These are phyloP conservation scores for Trichophyton benhamiae DNA, from an alignment of 2,329 filamentous ascomycete genomes.

Conservation along the genomic window DNA sequence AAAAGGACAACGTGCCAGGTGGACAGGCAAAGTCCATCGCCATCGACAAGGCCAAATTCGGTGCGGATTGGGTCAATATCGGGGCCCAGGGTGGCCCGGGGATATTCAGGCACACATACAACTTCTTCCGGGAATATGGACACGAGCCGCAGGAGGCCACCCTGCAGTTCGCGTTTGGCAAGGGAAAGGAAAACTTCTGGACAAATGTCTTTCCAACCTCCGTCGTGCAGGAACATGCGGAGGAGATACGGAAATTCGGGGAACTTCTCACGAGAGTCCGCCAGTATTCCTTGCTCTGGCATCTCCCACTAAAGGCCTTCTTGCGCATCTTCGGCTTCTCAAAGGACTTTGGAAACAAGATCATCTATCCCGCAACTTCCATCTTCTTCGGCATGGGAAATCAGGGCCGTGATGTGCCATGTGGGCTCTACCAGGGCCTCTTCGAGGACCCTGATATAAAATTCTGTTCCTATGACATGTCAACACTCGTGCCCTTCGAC, in stretches of 20 bases:
- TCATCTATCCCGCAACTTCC: conserved; percentile 59
- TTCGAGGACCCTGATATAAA: conserved; percentile 49
- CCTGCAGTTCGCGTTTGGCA: conserved; percentile 49
- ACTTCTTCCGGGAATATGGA: conserved; percentile 47
- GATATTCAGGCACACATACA: conserved; percentile 52
- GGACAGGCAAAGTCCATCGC: conserved; percentile 49
- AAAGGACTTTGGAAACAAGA: conserved; percentile 56
- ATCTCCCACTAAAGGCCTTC: conserved; percentile 50
- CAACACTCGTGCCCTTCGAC: conserved; percentile 43
- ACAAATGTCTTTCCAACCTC: conserved; percentile 49
- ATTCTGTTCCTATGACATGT: conserved; percentile 47
- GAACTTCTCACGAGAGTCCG: conserved; percentile 45
- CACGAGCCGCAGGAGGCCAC: conserved; percentile 46
- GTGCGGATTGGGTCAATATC: conserved; percentile 49
- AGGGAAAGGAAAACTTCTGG: conserved; percentile 46
- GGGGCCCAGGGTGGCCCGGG: conserved; percentile 50
- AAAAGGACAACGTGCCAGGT: conserved; percentile 46
- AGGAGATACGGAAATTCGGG: conserved; percentile 44
- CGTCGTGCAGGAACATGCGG: conserved; percentile 43
- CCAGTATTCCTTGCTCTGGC: conserved; percentile 43
- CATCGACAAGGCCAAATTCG: conserved; percentile 44
- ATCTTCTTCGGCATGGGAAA: conserved; percentile 65
- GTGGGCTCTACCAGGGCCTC: conserved; percentile 51
- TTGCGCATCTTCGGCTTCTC: conserved; percentile 57
- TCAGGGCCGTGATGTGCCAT: conserved; percentile 58